Evolutionary conservation across 305 asterid genomes (phyloP).

Genomic region (Fraxinus greggii): DNA sequence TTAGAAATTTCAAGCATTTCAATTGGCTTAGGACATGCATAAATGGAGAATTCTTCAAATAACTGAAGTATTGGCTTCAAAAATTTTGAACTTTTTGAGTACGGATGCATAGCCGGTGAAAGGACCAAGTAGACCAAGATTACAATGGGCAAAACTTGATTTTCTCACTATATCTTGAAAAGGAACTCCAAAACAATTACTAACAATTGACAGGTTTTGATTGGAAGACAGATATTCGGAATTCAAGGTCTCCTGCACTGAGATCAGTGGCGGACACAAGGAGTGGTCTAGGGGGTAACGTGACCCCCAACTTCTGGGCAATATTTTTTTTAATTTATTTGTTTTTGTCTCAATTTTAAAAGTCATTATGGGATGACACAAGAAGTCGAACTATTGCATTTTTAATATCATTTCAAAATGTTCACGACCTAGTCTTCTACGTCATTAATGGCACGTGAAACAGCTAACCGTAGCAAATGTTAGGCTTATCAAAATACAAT

Average conservation of each 20-base stretch:
- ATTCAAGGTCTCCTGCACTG: slow-evolving; percentile 1
- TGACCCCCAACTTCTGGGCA: too few relatives aligned
- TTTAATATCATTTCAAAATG: too few relatives aligned
- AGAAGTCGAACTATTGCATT: too few relatives aligned
- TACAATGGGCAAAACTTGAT: slow-evolving; percentile 34
- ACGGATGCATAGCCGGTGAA: slow-evolving; percentile 72
- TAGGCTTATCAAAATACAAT: too few relatives aligned
- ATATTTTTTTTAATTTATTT: too few relatives aligned
- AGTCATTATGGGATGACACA: too few relatives aligned
- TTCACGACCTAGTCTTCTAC: too few relatives aligned
- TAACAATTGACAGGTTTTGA: neutral
- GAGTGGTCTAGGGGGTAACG: too few relatives aligned
- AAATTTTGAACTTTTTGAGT: slow-evolving; percentile 52
- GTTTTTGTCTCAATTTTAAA: too few relatives aligned
- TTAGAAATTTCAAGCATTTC: slow-evolving; percentile 17
- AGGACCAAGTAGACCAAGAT: slow-evolving; percentile 70
- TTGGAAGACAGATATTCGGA: slow-evolving; percentile 11
- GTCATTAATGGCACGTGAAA: too few relatives aligned
- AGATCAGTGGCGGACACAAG: neutral
- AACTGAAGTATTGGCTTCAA: slow-evolving; percentile 62
- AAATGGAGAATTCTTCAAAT: slow-evolving; percentile 55
- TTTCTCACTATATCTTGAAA: slow-evolving; percentile 19
- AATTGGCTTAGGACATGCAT: slow-evolving; percentile 25
- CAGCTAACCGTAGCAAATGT: too few relatives aligned
- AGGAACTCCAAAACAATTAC: slow-evolving; percentile 1